phyloP scores from a whole-genome alignment of 2,329 filamentous ascomycete genomes.

The Acrocalymma vagum region DNA sequence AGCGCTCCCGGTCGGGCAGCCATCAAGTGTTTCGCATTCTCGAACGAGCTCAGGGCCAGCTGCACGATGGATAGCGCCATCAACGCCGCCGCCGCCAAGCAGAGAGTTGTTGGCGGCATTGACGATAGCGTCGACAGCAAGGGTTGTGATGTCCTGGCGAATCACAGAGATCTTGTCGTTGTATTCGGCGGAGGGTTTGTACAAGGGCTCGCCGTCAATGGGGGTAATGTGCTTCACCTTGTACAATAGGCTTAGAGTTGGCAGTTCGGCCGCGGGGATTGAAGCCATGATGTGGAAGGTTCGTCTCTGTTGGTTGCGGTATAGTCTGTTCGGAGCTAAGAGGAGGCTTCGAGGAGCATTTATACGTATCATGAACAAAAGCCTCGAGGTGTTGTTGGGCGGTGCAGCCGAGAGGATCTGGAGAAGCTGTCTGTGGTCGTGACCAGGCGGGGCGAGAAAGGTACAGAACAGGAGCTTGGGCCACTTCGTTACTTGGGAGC shows the following conservation, averaged over 20 bases:
- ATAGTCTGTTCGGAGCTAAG: too few species aligned
- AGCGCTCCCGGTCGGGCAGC: constrained; percentile 80
- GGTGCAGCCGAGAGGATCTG: too few species aligned
- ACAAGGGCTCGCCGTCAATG: constrained; percentile 15
- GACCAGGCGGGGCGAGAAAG: too few species aligned
- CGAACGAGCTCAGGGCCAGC: constrained; percentile 73
- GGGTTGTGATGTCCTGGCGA: constrained; percentile 81
- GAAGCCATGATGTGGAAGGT: constrained; percentile 28
- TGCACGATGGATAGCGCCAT: constrained; percentile 78
- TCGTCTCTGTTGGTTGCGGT: too few species aligned
- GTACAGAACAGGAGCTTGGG: too few species aligned
- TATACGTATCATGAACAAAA: too few species aligned
- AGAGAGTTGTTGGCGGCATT: constrained; percentile 88
- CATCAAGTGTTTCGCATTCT: constrained; percentile 76
- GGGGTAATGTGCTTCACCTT: constrained; percentile 60
- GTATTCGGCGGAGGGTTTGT: constrained; percentile 31
- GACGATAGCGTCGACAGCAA: constrained; percentile 83
- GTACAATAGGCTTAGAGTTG: constrained; percentile 73
- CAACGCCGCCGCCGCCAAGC: constrained; percentile 87
- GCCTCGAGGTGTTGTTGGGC: too few species aligned
- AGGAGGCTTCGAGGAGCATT: too few species aligned
- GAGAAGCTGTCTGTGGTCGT: too few species aligned
- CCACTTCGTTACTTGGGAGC: too few species aligned
- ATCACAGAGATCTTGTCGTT: constrained; percentile 78
- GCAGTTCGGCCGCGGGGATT: constrained; percentile 63